These are phyloP conservation scores for Aspergillus brunneoviolaceus DNA, from an alignment of 2,329 filamentous ascomycete species.

Conservation along the genomic window DNA sequence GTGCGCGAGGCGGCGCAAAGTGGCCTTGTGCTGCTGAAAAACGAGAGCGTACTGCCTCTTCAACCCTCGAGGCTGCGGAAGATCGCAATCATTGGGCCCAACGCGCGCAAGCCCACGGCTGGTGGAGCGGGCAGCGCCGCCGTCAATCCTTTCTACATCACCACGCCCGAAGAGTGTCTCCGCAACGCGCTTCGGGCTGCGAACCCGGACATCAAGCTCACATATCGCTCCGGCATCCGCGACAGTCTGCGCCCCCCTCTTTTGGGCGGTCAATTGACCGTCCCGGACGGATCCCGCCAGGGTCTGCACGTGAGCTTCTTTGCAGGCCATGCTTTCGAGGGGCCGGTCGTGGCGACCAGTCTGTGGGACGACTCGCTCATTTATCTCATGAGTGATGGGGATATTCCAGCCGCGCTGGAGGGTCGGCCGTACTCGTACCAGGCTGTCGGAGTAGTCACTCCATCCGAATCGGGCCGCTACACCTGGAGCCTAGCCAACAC, in stretches of 20 bases:
- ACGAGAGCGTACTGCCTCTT: conserved; percentile 4
- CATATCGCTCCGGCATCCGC: too few relatives aligned
- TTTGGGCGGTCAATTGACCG: too few relatives aligned
- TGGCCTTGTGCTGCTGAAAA: conserved; percentile 9
- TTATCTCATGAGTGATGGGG: conserved; percentile 9
- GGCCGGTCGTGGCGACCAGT: not conserved
- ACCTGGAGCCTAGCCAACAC: conserved; percentile 6
- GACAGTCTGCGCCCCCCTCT: too few relatives aligned
- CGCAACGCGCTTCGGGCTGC: not conserved
- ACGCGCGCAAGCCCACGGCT: conserved; percentile 3
- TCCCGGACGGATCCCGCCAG: too few relatives aligned
- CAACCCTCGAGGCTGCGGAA: not conserved
- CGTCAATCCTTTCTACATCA: conserved; percentile 10
- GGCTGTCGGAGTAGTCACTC: conserved; percentile 1
- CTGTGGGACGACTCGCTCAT: conserved; percentile 4
- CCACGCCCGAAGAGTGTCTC: conserved; percentile 4
- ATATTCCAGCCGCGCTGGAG: not conserved
- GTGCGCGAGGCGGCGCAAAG: not conserved
- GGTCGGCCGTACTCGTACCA: conserved; percentile 5
- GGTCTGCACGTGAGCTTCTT: too few relatives aligned
- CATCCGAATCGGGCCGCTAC: conserved; percentile 3
- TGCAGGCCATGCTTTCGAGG: not conserved
- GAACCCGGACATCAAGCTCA: too few relatives aligned
- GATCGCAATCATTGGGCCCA: conserved; percentile 9
- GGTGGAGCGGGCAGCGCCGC: conserved; percentile 9